These are phyloP conservation scores for Mycena amicta DNA, from an alignment of 768 basidiomycete genomes.

Conservation along the genomic window DNA sequence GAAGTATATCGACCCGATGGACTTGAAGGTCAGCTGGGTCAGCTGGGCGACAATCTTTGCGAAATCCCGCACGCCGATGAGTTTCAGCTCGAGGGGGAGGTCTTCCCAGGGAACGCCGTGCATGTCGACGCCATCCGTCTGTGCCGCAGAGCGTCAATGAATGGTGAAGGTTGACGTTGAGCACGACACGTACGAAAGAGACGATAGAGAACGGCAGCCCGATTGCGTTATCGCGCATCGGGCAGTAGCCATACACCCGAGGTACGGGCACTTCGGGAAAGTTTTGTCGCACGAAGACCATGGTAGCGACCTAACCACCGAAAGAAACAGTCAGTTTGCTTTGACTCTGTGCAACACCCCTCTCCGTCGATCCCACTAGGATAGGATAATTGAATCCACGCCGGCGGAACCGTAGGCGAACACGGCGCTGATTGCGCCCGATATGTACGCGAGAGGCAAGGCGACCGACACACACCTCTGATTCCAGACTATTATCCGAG, in stretches of 20 bases:
- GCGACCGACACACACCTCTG: conserved; percentile 16
- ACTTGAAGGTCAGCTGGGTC: conserved; percentile 25
- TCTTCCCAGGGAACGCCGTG: conserved; percentile 24
- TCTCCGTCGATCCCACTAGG: too few species aligned
- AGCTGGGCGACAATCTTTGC: conserved; percentile 23
- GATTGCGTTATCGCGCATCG: conserved; percentile 24
- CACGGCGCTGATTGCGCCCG: too few species aligned
- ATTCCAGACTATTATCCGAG: conserved; percentile 28
- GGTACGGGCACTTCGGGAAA: conserved; percentile 25
- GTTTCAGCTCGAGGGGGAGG: conserved; percentile 22
- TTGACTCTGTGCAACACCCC: neutral
- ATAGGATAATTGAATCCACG: too few species aligned
- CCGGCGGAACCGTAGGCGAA: too few species aligned
- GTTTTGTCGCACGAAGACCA: conserved; percentile 26
- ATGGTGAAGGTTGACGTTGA: neutral
- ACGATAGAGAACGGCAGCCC: conserved; percentile 27
- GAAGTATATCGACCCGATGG: conserved; percentile 29
- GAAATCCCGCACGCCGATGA: conserved; percentile 25
- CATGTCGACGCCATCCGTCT: conserved; percentile 25
- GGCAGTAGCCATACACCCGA: conserved; percentile 27
- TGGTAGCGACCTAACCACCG: conserved; percentile 26
- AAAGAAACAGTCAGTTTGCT: neutral
- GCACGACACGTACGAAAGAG: conserved; percentile 18
- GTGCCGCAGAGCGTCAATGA: neutral
- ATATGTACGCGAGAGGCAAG: too few species aligned